These are phyloP conservation scores for Mycena haematopus DNA, from an alignment of 768 basidiomycete genomes.

Conservation along the genomic window DNA sequence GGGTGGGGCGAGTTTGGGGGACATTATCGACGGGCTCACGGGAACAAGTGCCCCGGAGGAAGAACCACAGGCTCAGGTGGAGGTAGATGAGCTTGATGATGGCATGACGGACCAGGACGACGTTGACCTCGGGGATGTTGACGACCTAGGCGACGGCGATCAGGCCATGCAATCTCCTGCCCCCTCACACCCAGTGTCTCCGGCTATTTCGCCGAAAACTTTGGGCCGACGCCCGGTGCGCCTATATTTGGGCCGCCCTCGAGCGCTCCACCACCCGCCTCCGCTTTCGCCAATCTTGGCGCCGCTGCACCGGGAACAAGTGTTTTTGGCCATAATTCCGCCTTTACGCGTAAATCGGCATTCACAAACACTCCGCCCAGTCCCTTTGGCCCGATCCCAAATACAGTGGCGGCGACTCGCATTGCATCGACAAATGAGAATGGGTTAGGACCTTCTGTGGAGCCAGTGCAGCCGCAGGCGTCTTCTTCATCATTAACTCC, in stretches of 20 bases:
- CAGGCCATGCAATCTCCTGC: slow-evolving; percentile 22
- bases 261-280: slow-evolving; percentile 31
- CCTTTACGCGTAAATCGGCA: slow-evolving; percentile 40
- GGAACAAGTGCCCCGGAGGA: slow-evolving; percentile 30
- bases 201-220: slow-evolving; percentile 15
- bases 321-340: slow-evolving; percentile 43
- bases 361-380: slow-evolving; percentile 28
- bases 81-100: slow-evolving; percentile 32
- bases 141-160: slow-evolving; percentile 8
- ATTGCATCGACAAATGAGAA: background rate
- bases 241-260: slow-evolving; percentile 31
- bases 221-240: slow-evolving; percentile 19
- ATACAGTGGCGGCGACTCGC: background rate
- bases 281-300: slow-evolving; percentile 48
- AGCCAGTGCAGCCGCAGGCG: slow-evolving; percentile 16
- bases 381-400: slow-evolving; percentile 11
- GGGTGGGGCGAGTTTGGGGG: slow-evolving; percentile 58
- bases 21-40: slow-evolving; percentile 73
- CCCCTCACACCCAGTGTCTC: slow-evolving; percentile 17
- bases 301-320: slow-evolving; percentile 40
- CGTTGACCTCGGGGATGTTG: slow-evolving; percentile 7
- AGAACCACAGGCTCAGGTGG: slow-evolving; percentile 35
- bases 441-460: slow-evolving; percentile 1
- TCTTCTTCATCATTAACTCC: slow-evolving; percentile 31
- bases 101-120: slow-evolving; percentile 23